phyloP scores from a whole-genome alignment of 306 rosid genomes.

The Cucumis sativus region Cucumber_9930_V3 NC_026658.2:17505001-17505500 shows the following conservation, averaged over 20 bases:
- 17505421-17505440: background rate
- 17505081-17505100: slow-evolving; percentile 37
- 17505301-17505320: slow-evolving; percentile 99
- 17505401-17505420: too few species aligned
- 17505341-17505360: slow-evolving; percentile 80
- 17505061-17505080: background rate
- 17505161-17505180: slow-evolving; percentile 88
- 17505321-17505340: slow-evolving; percentile 77
- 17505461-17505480: too few species aligned
- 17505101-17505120: slow-evolving; percentile 96
- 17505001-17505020: background rate
- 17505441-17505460: too few species aligned
- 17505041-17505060: background rate
- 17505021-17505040: background rate
- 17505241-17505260: slow-evolving; percentile 94
- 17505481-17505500: too few species aligned
- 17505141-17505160: slow-evolving; percentile 92
- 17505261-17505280: slow-evolving; percentile 80
- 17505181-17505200: slow-evolving; percentile 99
- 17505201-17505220: slow-evolving; percentile 85
- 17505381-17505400: too few species aligned
- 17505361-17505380: slow-evolving; percentile 19
- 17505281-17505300: slow-evolving; percentile 95
- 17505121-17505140: slow-evolving; percentile 82
- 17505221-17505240: slow-evolving; percentile 76